These are phyloP conservation scores for Spizellomyces sp. DNA, from an alignment of 192 early-diverging fungal genomes.

Conservation along the genomic window DNA sequence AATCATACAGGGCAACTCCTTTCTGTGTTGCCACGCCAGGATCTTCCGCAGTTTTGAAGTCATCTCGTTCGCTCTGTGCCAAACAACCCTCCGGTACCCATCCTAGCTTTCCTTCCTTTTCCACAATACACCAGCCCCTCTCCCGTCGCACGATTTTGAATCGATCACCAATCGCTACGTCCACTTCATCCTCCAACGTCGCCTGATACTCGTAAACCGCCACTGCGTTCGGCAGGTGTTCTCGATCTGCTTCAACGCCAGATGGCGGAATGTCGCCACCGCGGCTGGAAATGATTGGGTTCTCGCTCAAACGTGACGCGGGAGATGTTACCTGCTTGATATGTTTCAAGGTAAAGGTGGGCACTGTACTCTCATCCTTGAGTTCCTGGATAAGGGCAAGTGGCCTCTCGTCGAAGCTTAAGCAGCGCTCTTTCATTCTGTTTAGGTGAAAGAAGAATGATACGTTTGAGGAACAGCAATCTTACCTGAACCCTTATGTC, in stretches of 20 bases:
- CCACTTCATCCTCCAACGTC: constrained; percentile 59
- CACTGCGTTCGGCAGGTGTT: constrained; percentile 42
- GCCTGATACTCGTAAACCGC: constrained; percentile 67
- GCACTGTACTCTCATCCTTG: constrained; percentile 44
- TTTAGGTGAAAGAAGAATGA: neutral
- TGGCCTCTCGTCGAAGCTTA: constrained; percentile 81
- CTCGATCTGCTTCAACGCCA: neutral
- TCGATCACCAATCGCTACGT: constrained; percentile 63
- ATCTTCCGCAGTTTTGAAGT: constrained; percentile 1
- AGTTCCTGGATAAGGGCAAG: constrained; percentile 38
- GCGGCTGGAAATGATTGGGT: neutral
- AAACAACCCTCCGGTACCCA: constrained; percentile 64
- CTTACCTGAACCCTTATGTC: constrained; percentile 58
- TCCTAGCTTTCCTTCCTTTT: constrained; percentile 53
- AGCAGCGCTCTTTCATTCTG: constrained; percentile 55
- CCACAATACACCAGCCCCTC: constrained; percentile 63
- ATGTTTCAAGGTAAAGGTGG: constrained; percentile 75
- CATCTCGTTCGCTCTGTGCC: constrained; percentile 36
- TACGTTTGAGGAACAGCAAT: constrained; percentile 4
- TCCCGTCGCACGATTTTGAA: constrained; percentile 56
- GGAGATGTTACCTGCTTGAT: constrained; percentile 26
- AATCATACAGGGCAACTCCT: constrained; percentile 58
- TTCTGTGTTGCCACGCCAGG: constrained; percentile 11
- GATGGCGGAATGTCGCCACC: neutral
- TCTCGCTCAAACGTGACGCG: constrained; percentile 9